Base-by-base conservation (phyloP, 495 filamentous ascomycete genomes). In the Astrothelium macrocarpum region DNA sequence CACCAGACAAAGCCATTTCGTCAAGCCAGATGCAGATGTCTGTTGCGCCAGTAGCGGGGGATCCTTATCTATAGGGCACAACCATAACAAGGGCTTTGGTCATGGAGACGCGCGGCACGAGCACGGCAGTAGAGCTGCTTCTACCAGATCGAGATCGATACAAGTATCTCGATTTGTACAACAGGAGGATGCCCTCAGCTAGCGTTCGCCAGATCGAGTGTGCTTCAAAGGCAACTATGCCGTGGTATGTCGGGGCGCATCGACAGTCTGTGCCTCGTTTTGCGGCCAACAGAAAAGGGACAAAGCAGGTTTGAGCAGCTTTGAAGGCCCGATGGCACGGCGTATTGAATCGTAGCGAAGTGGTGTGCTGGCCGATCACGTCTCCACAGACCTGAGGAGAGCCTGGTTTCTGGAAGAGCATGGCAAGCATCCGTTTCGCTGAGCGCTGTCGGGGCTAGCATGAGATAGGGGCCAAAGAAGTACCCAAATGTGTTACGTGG, bases 291-390 rank as follows among this genome's bases (percentile, higher is more conserved):
- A n/a, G n/a, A 49, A 49, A 10, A 11, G 49, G 49, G 25, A 56
- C 49, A 56, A 56, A 56, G 49, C 49, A 56, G 49, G 49, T 56
- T 56, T 49, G 43, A 49, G 43, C 43, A 10, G n/a, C n/a, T 49
- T 29, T 20, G 20, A 29, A 25, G 49, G 49, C 23, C 25, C 26
- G 25, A 29, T 56, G 20, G 49, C 49, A 25, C 25, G 49, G 9
- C 49, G 29, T 56, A 20, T 26, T 26, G 25, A 56, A n/a, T 20
- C 49, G 49, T 56, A 25, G 26, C 9, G 49, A 10, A 11, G 20
- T 9, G 25, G 20, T 56, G 25, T 29, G 25, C 25, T 29, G 16
- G 49, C 25, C 26, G 49, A 56, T 29, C 49, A 56, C 16, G 7
- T 26, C 23, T 25, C 49, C 25, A 5, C 16, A 9, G 25, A 28